Evolutionary conservation across 345 rosid genomes (phyloP), one percentile per base, ranked within the genome.

Genomic region (Gossypium sturtianum): DNA sequence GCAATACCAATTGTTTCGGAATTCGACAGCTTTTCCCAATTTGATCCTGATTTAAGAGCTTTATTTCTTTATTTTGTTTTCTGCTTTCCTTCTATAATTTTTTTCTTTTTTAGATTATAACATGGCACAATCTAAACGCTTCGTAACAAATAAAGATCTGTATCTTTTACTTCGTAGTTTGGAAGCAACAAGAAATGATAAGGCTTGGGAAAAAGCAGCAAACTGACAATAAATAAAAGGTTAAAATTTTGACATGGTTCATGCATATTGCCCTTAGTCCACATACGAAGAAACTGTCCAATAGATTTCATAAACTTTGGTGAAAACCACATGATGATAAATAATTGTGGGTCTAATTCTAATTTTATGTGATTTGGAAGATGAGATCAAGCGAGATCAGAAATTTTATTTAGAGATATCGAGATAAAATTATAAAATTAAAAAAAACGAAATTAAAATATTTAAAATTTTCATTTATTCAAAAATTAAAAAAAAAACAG

Each of bases 131-230:
- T 34, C 1, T 34, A 34, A 34, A 34, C 1, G 7, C 1, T 5
- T 1, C 1, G 1, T 34, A 34, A 34, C 1, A 34, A 34, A 34
- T 34, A 1, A 34, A 34, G 1, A 34, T 34, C 0, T 34, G 7
- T 57, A 66, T 64, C 68, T 70, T 56, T 41, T 17, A 54, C 64
- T 74, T 64, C 63, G 53, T 72, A 61, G 81, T 75, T 64, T 12
- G 60, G 65, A 78, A 61, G 68, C 66, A 51, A 60, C 71, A 22
- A 57, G 76, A 75, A 41, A 72, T 62, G 41, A 43, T 23, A 25
- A 47, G 4, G 58, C 15, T 48, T 16, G 58, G 56, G 38, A 9
- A 11, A 70, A 69, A 69, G 23, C 27, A 53, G 20, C 45, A 71
- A 38, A 70, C 19, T 34, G 63, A 54, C 47, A 19, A 29, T 34